These are phyloP conservation scores for Diaporthe nobilis DNA, from an alignment of 2,329 filamentous ascomycete species.

Conservation along the genomic window DNA sequence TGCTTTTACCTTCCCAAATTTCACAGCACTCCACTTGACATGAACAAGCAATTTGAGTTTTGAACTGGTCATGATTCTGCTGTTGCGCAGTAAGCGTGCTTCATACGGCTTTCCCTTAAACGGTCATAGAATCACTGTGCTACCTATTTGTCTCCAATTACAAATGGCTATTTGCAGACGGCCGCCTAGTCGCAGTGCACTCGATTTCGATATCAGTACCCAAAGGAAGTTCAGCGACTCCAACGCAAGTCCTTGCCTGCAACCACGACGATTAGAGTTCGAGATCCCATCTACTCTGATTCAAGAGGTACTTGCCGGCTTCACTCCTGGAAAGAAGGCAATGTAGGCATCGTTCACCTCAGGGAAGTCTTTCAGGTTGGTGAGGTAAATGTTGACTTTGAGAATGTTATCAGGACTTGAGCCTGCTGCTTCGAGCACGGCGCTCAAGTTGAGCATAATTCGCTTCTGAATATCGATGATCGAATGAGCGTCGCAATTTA, in stretches of 20 bases:
- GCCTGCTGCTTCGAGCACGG: not conserved
- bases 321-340: not conserved
- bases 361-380: not conserved
- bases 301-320: not conserved
- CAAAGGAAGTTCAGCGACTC: not conserved
- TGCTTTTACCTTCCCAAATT: too few species aligned
- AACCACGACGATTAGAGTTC: not conserved
- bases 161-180: not conserved
- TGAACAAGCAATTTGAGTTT: too few species aligned
- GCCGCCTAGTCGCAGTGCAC: not conserved
- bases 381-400: not conserved
- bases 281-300: not conserved
- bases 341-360: slow-evolving; percentile 1
- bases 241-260: slow-evolving; percentile 3
- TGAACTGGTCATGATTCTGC: too few species aligned
- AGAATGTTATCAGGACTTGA: not conserved
- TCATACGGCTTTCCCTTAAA: too few species aligned
- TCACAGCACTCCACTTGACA: too few species aligned
- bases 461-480: not conserved
- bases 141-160: not conserved
- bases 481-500: not conserved
- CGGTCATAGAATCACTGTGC: not conserved
- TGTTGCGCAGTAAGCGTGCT: too few species aligned
- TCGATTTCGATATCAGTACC: slow-evolving; percentile 1
- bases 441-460: not conserved